A percentile compares a stretch with the other conserved stretches of the same genome.
Conservation (phyloP, 164 flowering plant species). For the Chloranthus sessilifolius region DNA sequence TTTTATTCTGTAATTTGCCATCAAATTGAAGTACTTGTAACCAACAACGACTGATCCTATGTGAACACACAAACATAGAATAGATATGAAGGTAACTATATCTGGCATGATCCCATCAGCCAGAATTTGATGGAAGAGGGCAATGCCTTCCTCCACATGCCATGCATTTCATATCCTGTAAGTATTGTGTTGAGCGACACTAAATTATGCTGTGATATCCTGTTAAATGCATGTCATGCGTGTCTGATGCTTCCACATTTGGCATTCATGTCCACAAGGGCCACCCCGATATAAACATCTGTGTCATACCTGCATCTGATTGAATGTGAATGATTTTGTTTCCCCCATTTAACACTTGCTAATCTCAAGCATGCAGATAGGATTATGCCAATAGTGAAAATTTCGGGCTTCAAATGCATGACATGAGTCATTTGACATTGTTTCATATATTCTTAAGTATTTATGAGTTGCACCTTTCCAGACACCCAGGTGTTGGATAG, state of each 20-base stretch:
- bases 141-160: conserved; percentile 60
- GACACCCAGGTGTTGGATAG: too few species aligned
- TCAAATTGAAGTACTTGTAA: conserved; percentile 37
- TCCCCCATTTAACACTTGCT: conserved; percentile 53
- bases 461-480: too few species aligned
- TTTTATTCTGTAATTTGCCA: conserved; percentile 32
- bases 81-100: conserved; percentile 55
- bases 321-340: conserved; percentile 64
- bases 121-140: conserved; percentile 42
- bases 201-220: conserved; percentile 40
- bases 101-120: conserved; percentile 46
- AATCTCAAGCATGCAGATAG: conserved; percentile 51
- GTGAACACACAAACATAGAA: conserved; percentile 62
- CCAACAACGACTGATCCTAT: conserved; percentile 48
- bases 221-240: conserved; percentile 30
- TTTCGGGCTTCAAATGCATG: conserved; percentile 51
- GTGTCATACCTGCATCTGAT: conserved; percentile 45
- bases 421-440: too few species aligned
- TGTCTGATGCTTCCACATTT: conserved; percentile 54
- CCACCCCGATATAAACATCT: conserved; percentile 45
- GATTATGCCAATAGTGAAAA: conserved; percentile 46
- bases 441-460: too few species aligned
- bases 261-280: conserved; percentile 74
- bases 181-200: conserved; percentile 65
- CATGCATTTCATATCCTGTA: conserved; percentile 68